Base-by-base conservation (phyloP, 2,329 filamentous ascomycete genomes). In the Ambrosiella beaveri region DNA sequence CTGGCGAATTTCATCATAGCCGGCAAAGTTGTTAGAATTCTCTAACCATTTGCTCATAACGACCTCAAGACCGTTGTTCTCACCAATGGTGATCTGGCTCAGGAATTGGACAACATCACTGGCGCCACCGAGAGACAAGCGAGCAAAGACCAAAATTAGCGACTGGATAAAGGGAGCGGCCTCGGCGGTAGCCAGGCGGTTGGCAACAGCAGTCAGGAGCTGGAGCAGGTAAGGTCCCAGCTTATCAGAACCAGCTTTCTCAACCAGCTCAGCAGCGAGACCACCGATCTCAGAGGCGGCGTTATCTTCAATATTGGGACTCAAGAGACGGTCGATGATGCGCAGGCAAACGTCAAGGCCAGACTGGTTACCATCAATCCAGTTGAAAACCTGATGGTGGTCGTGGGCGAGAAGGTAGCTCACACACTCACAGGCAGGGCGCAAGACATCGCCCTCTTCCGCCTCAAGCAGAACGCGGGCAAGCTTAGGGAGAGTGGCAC, bases 31-130 rank as follows among this genome's bases (percentile, higher is more conserved):
- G 69, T 95, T 80, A 3, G 89, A 95, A 70, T 97, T 95, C 72
- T 97, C 93, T 0, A 98, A 75, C 93, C 93, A 98, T 71, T 97
- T 96, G 70, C 83, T 79, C 63, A 97, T 73, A 2, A 98, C 93
- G 27, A 96, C 83, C 62, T 90, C 81, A 7, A 98, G 73, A n/a
- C 90, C 93, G 65, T 78, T 94, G 66, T 86, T 77, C 15, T 83
- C 84, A 53, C 81, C 80, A 63, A 97, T 86, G 64, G 88, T 79
- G 62, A 95, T 84, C 65, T 88, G 84, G 61, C 85, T 85, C 38
- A 98, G 75, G 72, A 98, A 98, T 58, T 93, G 84, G 12, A 97
- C 85, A 1, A 98, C 90, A 65, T 97, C 93, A 27, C 82, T 81
- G 8, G 91, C 86, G 53, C 88, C 89, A 54, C 86, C 81, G 12